Evolutionary conservation across 2,329 filamentous ascomycete genomes (phyloP).

Genomic region (Scedosporium aurantiacum): DNA sequence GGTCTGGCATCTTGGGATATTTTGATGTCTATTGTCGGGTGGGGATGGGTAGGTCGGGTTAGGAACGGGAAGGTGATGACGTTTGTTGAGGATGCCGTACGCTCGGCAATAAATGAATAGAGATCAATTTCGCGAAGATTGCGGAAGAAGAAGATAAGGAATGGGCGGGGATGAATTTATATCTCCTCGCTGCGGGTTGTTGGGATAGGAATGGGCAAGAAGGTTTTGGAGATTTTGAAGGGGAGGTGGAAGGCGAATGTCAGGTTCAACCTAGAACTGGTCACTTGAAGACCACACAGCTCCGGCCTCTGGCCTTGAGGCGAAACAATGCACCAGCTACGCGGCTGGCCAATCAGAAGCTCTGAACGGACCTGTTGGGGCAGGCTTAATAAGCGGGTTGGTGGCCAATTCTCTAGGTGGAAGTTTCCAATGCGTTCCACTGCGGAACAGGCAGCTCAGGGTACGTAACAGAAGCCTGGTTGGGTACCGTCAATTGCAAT

Average conservation of each 20-base stretch:
- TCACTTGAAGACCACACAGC: slow-evolving; percentile 1
- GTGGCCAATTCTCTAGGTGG: slow-evolving; percentile 3
- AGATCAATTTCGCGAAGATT: neutral
- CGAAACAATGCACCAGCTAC: neutral
- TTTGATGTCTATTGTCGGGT: neutral
- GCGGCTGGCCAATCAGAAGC: slow-evolving; percentile 3
- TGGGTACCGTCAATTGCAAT: neutral
- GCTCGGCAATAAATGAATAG: neutral
- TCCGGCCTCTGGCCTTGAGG: slow-evolving; percentile 1
- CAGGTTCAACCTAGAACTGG: neutral
- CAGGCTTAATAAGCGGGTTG: neutral
- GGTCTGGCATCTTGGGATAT: slow-evolving; percentile 49
- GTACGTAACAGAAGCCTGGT: neutral
- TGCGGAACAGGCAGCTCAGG: slow-evolving; percentile 1
- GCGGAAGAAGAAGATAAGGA: neutral
- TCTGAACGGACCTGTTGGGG: neutral
- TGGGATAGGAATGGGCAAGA: neutral
- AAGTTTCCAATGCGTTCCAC: slow-evolving; percentile 7
- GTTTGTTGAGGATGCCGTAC: neutral
- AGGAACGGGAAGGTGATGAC: neutral
- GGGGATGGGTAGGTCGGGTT: neutral
- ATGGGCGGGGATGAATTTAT: slow-evolving; percentile 3
- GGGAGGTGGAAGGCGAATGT: neutral
- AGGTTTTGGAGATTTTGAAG: neutral
- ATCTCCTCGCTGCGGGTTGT: neutral